Conservation (phyloP, 495 filamentous ascomycete genomes). For the Aspergillus wentii region DNA sequence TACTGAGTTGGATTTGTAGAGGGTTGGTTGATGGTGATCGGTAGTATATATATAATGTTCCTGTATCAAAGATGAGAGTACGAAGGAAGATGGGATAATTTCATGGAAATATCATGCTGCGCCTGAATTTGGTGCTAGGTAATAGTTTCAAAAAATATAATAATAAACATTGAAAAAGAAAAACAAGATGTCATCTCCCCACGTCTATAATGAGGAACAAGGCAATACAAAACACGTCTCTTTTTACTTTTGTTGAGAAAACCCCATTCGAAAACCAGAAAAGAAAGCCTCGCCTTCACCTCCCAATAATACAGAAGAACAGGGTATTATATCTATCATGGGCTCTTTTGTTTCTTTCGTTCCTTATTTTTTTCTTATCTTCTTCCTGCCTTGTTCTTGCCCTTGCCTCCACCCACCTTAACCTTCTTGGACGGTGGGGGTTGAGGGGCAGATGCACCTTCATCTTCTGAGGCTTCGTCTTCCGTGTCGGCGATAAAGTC, state of each 20-base stretch:
- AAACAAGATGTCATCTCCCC: not conserved
- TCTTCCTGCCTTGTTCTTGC: constrained; percentile 32
- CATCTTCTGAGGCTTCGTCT: constrained; percentile 34
- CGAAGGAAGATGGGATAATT: too few relatives aligned
- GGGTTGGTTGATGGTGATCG: constrained; percentile 1
- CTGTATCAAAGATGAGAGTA: too few relatives aligned
- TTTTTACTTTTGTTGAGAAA: too few relatives aligned
- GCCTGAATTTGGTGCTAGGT: not conserved
- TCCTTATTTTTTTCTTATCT: too few relatives aligned
- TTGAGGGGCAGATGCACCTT: constrained; percentile 23
- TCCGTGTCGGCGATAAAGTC: constrained; percentile 45
- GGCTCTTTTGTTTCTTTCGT: too few relatives aligned
- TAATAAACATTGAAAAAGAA: not conserved
- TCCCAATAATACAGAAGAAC: constrained; percentile 5
- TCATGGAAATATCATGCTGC: too few relatives aligned
- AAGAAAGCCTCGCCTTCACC: not conserved
- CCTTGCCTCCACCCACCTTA: constrained; percentile 18
- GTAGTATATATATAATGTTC: not conserved
- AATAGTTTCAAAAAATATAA: not conserved
- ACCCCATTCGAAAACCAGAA: not conserved
- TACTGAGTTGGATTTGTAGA: constrained; percentile 14
- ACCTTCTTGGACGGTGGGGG: constrained; percentile 37
- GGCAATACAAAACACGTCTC: too few relatives aligned
- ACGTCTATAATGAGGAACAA: not conserved
- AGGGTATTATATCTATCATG: constrained; percentile 21